These are phyloP conservation scores for Halenospora varia DNA, from an alignment of 495 filamentous ascomycete genomes.

Conservation along the genomic window DNA sequence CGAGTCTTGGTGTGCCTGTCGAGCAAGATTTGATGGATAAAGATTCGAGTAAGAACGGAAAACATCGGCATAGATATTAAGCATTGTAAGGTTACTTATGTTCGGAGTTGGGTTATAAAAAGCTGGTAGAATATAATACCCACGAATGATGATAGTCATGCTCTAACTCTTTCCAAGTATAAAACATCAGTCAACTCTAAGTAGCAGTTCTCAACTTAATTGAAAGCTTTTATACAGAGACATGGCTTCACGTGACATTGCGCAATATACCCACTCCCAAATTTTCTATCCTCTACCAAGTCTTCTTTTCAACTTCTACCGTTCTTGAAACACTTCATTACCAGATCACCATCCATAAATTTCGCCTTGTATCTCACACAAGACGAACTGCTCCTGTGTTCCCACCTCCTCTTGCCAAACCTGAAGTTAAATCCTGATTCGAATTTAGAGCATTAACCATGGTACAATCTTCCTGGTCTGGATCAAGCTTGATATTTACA, in stretches of 20 bases:
- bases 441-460: not conserved
- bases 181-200: no score
- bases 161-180: no score
- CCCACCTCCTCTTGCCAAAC: not conserved
- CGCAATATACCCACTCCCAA: not conserved
- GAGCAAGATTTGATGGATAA: slow-evolving; percentile 16
- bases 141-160: not conserved
- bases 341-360: no score
- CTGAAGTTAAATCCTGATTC: not conserved
- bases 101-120: not conserved
- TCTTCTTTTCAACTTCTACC: not conserved
- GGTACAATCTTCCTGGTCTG: not conserved
- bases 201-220: no score
- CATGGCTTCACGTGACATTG: not conserved
- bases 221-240: not conserved
- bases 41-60: slow-evolving; percentile 2
- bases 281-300: not conserved
- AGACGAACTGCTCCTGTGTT: no score
- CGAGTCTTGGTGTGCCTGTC: slow-evolving; percentile 19
- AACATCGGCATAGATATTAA: slow-evolving; percentile 16
- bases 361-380: no score
- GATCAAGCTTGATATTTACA: not conserved
- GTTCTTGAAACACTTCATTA: no score
- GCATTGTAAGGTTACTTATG: not conserved
- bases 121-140: not conserved